These are phyloP conservation scores for Euryodendron excelsum DNA, from an alignment of 148 eudicot species.

Conservation along the genomic window DNA sequence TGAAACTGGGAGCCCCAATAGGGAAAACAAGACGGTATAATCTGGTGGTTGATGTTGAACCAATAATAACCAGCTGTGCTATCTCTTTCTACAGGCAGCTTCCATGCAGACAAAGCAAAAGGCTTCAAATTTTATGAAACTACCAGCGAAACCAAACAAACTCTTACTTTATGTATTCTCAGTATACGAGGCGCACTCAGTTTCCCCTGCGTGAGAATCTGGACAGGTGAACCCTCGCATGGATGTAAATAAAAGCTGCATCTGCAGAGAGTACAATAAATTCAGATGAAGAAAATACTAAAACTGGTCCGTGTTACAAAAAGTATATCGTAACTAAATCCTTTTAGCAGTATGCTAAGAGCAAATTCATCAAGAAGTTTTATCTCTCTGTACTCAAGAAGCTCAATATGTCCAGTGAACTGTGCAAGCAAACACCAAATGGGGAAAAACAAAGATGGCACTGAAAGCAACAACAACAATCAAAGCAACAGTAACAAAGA, in stretches of 20 bases:
- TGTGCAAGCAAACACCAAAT: no score
- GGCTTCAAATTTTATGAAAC: neutral
- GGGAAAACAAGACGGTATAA: neutral
- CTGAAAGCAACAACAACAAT: neutral
- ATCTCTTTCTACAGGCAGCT: no score
- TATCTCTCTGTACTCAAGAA: neutral
- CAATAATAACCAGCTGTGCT: neutral
- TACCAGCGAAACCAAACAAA: neutral
- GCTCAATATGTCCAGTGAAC: neutral
- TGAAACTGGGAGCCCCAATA: neutral
- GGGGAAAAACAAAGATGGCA: neutral
- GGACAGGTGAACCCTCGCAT: constrained; percentile 80
- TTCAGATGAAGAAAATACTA: neutral
- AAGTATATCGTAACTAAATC: neutral
- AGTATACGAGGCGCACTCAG: constrained; percentile 96
- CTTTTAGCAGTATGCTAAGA: neutral
- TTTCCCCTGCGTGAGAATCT: constrained; percentile 93
- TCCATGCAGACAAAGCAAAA: neutral
- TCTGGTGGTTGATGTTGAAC: no score
- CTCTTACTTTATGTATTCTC: constrained; percentile 86
- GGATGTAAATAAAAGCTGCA: constrained; percentile 96
- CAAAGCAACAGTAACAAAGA: neutral
- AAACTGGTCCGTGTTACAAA: neutral
- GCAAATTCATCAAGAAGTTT: neutral
- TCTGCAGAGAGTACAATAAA: constrained; percentile 41